Evolutionary conservation across 495 filamentous ascomycete species (phyloP).

Genomic region (Aspergillus mulundensis): DNA sequence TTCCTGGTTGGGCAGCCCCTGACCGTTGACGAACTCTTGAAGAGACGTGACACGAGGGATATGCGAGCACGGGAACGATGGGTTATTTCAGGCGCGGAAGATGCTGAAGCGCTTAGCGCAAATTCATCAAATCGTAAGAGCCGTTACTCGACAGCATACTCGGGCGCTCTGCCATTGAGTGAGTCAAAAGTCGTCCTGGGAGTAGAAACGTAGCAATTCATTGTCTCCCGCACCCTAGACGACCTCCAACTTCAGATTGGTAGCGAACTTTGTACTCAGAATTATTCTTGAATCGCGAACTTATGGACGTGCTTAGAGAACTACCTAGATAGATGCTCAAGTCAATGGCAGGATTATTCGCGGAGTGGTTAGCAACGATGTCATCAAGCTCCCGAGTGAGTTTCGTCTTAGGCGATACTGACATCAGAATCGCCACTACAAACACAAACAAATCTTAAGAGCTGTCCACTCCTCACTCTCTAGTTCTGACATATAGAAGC

Average conservation of each 20-base stretch:
- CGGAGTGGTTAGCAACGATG: neutral
- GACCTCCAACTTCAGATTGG: too few relatives aligned
- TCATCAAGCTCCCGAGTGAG: neutral
- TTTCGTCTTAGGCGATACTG: conserved; percentile 1
- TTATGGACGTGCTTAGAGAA: too few relatives aligned
- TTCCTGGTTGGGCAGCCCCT: neutral
- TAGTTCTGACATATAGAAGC: neutral
- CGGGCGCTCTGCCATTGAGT: too few relatives aligned
- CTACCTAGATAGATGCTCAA: too few relatives aligned
- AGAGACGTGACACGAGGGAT: neutral
- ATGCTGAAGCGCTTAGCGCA: too few relatives aligned
- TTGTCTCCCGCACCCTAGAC: too few relatives aligned
- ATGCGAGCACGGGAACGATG: neutral
- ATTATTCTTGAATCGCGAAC: too few relatives aligned
- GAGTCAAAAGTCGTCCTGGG: too few relatives aligned
- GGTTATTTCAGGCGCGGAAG: neutral
- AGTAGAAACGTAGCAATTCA: too few relatives aligned
- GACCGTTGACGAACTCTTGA: neutral
- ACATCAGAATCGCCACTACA: neutral
- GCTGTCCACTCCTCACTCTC: neutral
- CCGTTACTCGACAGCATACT: too few relatives aligned
- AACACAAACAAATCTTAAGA: neutral
- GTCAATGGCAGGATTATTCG: neutral
- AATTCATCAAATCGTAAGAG: too few relatives aligned
- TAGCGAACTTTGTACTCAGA: too few relatives aligned